Base-by-base conservation (phyloP, 139 green algal genomes). In the Chlorella ohadii region DNA sequence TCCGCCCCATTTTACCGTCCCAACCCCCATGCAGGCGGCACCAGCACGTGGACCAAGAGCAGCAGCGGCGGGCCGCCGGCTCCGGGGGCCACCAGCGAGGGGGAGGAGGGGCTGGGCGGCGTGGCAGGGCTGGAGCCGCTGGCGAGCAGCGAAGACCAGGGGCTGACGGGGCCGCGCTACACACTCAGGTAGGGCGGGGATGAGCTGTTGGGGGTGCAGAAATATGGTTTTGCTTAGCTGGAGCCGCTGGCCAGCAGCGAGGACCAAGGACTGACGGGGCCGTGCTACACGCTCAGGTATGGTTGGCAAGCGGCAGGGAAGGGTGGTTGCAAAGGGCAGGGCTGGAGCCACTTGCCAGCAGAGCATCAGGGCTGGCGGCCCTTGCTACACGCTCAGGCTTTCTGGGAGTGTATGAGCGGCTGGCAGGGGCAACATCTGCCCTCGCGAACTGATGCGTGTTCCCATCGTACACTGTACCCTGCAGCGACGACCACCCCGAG, bases 401-500 rank as follows among this genome's bases (percentile, higher is more conserved):
- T n/a, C n/a, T n/a, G n/a, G n/a, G n/a, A n/a, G n/a, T n/a, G n/a
- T n/a, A n/a, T n/a, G n/a, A n/a, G n/a, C n/a, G n/a, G n/a, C n/a
- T n/a, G n/a, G n/a, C n/a, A n/a, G n/a, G n/a, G n/a, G n/a, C n/a
- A n/a, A n/a, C n/a, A n/a, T n/a, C n/a, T n/a, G n/a, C n/a, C n/a
- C n/a, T n/a, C n/a, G n/a, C n/a, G n/a, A n/a, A n/a, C n/a, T n/a
- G n/a, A n/a, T n/a, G n/a, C n/a, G n/a, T n/a, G n/a, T n/a, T n/a
- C n/a, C n/a, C n/a, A n/a, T n/a, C n/a, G n/a, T n/a, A n/a, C n/a
- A n/a, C n/a, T n/a, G n/a, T n/a, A n/a, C n/a, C n/a, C n/a, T 72
- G 76, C 76, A 83, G 78, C 64, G 63, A 83, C 25, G 78, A 83
- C 41, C 41, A 76, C 22, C 56, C 17, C 33, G 81, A 86, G 28